phyloP scores from a whole-genome alignment of 345 rosid species.

The Arabis hirsuta region DNA sequence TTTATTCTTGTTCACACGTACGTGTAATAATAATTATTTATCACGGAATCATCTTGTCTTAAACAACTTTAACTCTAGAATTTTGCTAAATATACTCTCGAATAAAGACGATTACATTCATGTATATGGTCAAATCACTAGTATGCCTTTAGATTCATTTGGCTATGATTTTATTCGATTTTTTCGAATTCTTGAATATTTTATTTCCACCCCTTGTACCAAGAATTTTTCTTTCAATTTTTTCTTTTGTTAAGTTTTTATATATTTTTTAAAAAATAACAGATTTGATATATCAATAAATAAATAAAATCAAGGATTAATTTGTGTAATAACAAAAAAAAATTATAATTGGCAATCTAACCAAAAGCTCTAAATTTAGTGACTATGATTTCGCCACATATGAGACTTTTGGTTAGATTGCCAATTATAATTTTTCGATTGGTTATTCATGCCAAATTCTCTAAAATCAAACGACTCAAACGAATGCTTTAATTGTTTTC shows the following conservation, averaged over 20 bases:
- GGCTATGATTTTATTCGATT: constrained; percentile 38
- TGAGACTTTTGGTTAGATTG: too few relatives aligned
- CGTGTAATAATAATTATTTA: neutral
- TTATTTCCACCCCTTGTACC: neutral
- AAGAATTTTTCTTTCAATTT: neutral
- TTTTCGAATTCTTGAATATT: neutral
- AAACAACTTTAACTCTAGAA: neutral
- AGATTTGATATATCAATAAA: neutral
- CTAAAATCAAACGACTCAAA: neutral
- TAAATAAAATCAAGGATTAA: neutral
- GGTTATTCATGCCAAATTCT: too few relatives aligned
- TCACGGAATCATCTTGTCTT: neutral
- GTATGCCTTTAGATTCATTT: constrained; percentile 15
- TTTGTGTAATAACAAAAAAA: too few relatives aligned
- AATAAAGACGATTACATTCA: constrained; percentile 21
- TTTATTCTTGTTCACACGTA: too few relatives aligned
- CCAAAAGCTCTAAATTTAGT: too few relatives aligned
- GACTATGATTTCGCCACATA: too few relatives aligned
- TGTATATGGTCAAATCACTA: constrained; percentile 35
- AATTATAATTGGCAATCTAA: too few relatives aligned
- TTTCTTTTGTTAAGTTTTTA: neutral
- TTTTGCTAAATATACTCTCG: neutral
- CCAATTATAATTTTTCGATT: too few relatives aligned
- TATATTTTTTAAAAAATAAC: neutral
- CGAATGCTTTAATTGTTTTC: neutral